Base-by-base conservation (phyloP, 257 asterid species). In the Solanum peruvianum region DNA sequence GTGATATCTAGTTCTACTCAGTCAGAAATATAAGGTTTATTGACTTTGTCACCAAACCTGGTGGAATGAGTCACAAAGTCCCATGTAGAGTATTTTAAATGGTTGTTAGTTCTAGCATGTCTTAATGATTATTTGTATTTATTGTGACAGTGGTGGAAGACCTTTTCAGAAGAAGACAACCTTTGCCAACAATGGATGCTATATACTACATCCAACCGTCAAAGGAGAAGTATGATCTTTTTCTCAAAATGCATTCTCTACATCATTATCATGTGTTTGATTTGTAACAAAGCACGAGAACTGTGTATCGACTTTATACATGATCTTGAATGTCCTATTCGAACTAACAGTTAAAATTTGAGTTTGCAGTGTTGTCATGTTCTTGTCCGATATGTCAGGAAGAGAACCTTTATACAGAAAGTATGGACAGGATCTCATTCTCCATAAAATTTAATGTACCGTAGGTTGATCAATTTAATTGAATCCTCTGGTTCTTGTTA, bases 361-460 rank as follows among this genome's bases (percentile, higher is more conserved):
- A 18, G 75, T 83, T 89, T 91, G 86, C 99, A 97, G 99, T 88
- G 91, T 97, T 47, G 93, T 96, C 90, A 95, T 96, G 99, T 95
- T 97, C 94, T 92, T 97, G 91, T 97, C 98, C 29, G 99, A 97
- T 92, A 97, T 97, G 99, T 97, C 99, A 31, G 99, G 99, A 92
- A 95, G 99, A 93, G 99, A 97, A 90, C 99, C 99, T 75, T 88
- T 97, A 87, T 97, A 97, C 92, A 95, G 90, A 90, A 96, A 95
- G 99, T 97, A 93, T 44, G 96, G 39, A 56, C 39, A 88, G 78
- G 86, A 42, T 20, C 49, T 60, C 31, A 6, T 66, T 52, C 71
- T 66, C 14, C 39, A 20, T 71, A 31, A 85, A 37, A 29, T 41
- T n/a, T 29, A 9, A 14, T 73, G 81, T 14, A 33, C 33, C 15